Conservation (phyloP, 148 eudicot species). For the Mesembryanthemum crystallinum region DNA sequence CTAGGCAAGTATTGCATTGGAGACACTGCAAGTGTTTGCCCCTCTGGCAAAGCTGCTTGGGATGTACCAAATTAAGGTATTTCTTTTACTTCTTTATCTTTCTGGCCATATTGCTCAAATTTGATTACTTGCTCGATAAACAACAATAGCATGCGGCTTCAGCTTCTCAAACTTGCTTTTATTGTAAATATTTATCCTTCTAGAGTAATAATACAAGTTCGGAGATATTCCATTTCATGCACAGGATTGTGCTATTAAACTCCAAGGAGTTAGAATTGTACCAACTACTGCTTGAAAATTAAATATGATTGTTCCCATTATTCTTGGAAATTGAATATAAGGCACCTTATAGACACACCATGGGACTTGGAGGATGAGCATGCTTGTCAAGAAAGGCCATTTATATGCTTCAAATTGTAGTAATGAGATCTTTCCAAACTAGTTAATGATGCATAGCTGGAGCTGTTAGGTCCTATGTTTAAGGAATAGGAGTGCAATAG, state of each 20-base stretch:
- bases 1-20: conserved; percentile 90
- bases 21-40: conserved; percentile 97
- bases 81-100: background rate
- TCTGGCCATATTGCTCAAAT: background rate
- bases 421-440: background rate
- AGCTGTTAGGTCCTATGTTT: background rate
- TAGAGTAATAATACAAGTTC: background rate
- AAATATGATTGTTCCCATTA: no score
- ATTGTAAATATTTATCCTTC: background rate
- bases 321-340: background rate
- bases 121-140: background rate
- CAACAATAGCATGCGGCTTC: background rate
- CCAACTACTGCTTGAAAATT: background rate
- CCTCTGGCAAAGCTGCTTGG: conserved; percentile 95
- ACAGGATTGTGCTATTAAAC: background rate
- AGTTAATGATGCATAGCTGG: background rate
- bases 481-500: background rate
- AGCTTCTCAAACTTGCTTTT: background rate
- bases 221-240: background rate
- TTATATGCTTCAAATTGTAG: background rate
- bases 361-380: background rate
- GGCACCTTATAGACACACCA: background rate
- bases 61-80: conserved; percentile 96
- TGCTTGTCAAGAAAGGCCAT: background rate
- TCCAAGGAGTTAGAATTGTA: background rate